Evolutionary conservation across 2,329 filamentous ascomycete genomes (phyloP).

Genomic region (Nakataea oryzae): DNA sequence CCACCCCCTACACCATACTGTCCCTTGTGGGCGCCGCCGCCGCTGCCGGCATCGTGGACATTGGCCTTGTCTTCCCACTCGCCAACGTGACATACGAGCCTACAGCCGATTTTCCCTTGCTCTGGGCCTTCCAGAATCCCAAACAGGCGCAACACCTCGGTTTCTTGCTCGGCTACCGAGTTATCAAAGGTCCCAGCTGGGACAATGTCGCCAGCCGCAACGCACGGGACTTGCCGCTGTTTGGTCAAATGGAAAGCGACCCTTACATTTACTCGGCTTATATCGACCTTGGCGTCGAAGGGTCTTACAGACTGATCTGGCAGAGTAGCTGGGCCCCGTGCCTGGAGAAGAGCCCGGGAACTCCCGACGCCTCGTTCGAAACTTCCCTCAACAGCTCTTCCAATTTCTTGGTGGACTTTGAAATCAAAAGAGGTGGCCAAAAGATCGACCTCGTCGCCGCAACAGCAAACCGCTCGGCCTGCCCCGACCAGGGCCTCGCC

Average conservation of each 20-base stretch:
- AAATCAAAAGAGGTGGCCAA: background rate
- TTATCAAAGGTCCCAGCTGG: background rate
- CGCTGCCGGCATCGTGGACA: conserved; percentile 9
- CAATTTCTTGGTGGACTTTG: background rate
- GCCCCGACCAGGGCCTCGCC: background rate
- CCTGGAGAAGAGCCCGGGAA: no score
- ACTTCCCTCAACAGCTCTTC: no score
- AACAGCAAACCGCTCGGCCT: background rate
- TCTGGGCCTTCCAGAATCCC: conserved; percentile 17
- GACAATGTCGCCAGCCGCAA: background rate
- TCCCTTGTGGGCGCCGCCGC: background rate
- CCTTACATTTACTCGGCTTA: no score
- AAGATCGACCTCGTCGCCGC: background rate
- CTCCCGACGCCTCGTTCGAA: background rate
- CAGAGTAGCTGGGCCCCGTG: no score
- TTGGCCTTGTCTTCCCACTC: conserved; percentile 19
- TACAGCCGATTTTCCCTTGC: conserved; percentile 13
- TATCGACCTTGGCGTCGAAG: no score
- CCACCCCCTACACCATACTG: no score
- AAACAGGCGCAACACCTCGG: conserved; percentile 4
- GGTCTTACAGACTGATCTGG: no score
- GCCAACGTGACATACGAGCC: conserved; percentile 18
- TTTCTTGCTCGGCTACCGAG: background rate
- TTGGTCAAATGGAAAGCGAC: no score
- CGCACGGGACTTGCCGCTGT: no score